Percentiles rank a stretch among this genome's conserved stretches.
phyloP scores from a whole-genome alignment of 257 asterid species.

The Nyctanthes arbortristis region DNA sequence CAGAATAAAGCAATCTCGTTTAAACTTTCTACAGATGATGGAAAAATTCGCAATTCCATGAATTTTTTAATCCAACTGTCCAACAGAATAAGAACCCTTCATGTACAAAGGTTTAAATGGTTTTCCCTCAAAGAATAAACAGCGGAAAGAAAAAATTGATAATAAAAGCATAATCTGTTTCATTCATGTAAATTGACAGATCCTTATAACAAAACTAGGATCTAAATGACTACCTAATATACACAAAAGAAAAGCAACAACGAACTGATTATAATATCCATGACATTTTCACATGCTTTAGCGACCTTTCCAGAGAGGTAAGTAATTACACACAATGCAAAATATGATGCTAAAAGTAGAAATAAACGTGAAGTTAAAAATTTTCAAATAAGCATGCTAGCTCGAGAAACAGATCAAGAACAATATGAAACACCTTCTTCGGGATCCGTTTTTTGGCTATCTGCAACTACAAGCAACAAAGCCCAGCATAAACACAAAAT shows the following conservation, averaged over 20 bases:
- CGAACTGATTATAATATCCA: background rate
- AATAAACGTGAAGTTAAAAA: background rate
- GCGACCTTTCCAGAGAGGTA: background rate
- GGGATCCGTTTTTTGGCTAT: constrained; percentile 64
- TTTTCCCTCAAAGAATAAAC: background rate
- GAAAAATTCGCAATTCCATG: background rate
- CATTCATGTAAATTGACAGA: too few species aligned
- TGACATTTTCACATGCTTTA: background rate
- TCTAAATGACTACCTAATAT: too few species aligned
- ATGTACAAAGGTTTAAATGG: background rate
- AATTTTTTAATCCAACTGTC: background rate
- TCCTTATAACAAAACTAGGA: too few species aligned
- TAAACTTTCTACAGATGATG: background rate
- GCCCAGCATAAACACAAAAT: constrained; percentile 55
- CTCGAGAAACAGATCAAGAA: constrained; percentile 1
- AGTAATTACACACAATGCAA: background rate
- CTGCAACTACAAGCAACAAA: constrained; percentile 48
- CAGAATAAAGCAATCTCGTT: background rate
- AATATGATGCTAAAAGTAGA: background rate
- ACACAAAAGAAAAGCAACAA: background rate
- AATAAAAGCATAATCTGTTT: background rate
- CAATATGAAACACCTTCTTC: constrained; percentile 59
- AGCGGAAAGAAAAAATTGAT: background rate
- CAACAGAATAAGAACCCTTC: background rate
- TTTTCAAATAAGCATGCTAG: background rate